Evolutionary conservation across 768 basidiomycete species (phyloP), one percentile per base, ranked within the genome.

Genomic region (Coprinellus micaceus): DNA sequence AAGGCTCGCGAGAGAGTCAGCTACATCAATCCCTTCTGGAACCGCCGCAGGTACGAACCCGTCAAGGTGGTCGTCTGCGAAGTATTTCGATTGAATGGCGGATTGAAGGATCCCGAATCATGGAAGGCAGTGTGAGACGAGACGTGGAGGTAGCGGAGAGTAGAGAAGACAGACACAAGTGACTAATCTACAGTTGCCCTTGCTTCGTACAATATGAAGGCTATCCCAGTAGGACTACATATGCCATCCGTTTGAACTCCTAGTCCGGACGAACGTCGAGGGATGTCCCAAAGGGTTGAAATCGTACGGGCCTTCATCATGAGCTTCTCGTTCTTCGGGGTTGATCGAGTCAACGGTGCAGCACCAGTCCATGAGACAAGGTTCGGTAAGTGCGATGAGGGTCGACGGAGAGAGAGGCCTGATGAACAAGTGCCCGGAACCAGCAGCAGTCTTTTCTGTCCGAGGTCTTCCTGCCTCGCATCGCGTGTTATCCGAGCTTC

Each of bases 341-440:
- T n/a, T 30, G 13, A 21, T 37, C 33, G 50, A 25, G 43, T 60
- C 47, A 15, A 54, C 25, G 24, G 61, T 55, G 25, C 58, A 45
- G 59, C 68, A 72, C 75, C 75, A 76, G 12, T 66, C 66, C 73
- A 78, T 72, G 21, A 78, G 69, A 53, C 66, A 73, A 2, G 76
- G 76, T 43, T 78, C 77, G 1, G 75, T 75, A 60, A 77, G 67
- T 17, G 75, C 75, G 3, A 77, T 75, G 13, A 78, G 60, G 4
- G 75, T 76, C 29, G 72, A 68, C 0, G 76, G 70, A 10, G 74
- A 67, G 39, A 73, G 65, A 2, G 72, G 69, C 24, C 71, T 65
- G 53, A 69, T 60, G 21, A 62, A 52, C 40, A 60, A 29, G 28
- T 9, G 13, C 39, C 21, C 40, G 11, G 41, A 15, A 15, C 39